A percentile compares a stretch with the other conserved stretches of the same genome.
Conservation (phyloP, 192 early-diverging fungal species). For the Jimgerdemannia flammicorona region DNA sequence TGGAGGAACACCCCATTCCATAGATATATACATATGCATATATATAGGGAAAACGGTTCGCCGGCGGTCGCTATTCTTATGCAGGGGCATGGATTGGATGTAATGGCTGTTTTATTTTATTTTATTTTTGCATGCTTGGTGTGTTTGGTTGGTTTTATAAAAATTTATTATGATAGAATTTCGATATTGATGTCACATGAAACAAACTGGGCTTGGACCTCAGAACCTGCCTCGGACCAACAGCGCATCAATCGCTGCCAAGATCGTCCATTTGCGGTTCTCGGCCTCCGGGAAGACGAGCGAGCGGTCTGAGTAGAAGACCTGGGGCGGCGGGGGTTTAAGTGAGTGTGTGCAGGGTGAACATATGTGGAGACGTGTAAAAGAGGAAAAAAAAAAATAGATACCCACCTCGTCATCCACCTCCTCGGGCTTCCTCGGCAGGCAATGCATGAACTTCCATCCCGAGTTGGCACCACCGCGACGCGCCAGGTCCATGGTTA, state of each 20-base stretch:
- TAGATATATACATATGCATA: too few species aligned
- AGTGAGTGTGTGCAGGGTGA: neutral
- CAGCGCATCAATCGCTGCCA: slow-evolving; percentile 75
- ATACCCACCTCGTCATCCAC: slow-evolving; percentile 83
- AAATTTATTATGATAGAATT: too few species aligned
- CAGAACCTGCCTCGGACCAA: slow-evolving; percentile 55
- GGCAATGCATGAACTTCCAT: slow-evolving; percentile 99
- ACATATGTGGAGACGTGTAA: slow-evolving; percentile 22
- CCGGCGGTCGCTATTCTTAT: too few species aligned
- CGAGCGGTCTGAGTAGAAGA: slow-evolving; percentile 89
- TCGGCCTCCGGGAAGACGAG: slow-evolving; percentile 97
- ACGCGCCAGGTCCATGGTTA: slow-evolving; percentile 82
- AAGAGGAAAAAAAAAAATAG: neutral
- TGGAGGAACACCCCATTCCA: too few species aligned
- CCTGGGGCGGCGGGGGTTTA: slow-evolving; percentile 10
- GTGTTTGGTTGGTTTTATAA: too few species aligned
- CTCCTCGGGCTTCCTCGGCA: slow-evolving; percentile 95
- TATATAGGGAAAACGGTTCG: too few species aligned
- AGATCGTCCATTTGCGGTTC: slow-evolving; percentile 98
- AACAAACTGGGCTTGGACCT: neutral
- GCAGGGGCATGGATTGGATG: too few species aligned
- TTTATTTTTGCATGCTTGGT: too few species aligned
- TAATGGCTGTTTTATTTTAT: too few species aligned
- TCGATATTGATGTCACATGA: too few species aligned
- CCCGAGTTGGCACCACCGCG: slow-evolving; percentile 73